Evolutionary conservation across 441 rosid species (phyloP).

Genomic region (Capsella rubella): DNA sequence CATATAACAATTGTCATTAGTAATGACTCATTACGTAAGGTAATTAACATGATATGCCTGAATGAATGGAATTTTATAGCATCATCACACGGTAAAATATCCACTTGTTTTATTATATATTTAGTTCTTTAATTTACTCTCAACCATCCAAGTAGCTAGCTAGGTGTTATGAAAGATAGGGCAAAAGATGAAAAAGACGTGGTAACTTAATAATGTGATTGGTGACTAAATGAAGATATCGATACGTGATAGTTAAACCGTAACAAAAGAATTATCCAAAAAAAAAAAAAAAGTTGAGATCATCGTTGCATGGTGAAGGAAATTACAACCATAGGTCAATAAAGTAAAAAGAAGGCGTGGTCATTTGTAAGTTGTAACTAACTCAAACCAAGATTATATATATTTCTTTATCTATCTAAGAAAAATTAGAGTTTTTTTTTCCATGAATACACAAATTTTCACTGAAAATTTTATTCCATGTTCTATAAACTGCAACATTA

Average conservation of each 20-base stretch:
- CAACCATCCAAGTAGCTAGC: slow-evolving; percentile 7
- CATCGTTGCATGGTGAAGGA: neutral
- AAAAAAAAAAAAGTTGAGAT: too few relatives aligned
- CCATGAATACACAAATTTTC: too few relatives aligned
- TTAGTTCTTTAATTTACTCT: neutral
- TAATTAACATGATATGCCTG: slow-evolving; percentile 13
- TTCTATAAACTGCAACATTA: too few relatives aligned
- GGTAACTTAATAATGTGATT: slow-evolving; percentile 1
- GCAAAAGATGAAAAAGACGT: neutral
- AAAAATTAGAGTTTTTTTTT: neutral
- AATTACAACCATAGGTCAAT: slow-evolving; percentile 7
- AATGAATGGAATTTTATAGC: neutral
- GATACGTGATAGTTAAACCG: neutral
- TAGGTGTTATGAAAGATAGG: slow-evolving; percentile 14
- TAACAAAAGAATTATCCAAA: too few relatives aligned
- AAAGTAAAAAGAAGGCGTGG: slow-evolving; percentile 12
- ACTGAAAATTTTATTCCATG: too few relatives aligned
- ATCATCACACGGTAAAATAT: neutral
- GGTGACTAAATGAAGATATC: slow-evolving; percentile 8
- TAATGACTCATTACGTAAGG: slow-evolving; percentile 7
- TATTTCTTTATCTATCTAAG: neutral
- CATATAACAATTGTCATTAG: neutral
- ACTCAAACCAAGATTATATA: slow-evolving; percentile 2
- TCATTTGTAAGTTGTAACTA: slow-evolving; percentile 13
- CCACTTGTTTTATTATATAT: neutral